Conservation (phyloP, 495 filamentous ascomycete genomes). For the Tuber melanosporum region DNA sequence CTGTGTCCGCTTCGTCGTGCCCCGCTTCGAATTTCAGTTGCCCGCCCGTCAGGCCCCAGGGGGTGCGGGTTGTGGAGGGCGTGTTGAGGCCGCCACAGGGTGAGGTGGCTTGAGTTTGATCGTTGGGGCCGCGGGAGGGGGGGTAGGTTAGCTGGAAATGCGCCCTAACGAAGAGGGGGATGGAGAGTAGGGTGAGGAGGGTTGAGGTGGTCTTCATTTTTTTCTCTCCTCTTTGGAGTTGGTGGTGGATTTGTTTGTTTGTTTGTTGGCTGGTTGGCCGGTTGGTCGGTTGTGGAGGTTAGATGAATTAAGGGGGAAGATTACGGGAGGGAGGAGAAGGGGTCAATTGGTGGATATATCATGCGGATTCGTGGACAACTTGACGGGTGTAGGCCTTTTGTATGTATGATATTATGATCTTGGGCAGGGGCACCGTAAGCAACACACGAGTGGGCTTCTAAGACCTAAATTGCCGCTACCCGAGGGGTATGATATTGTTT, state of each 20-base stretch:
- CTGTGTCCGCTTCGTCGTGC: constrained; percentile 51
- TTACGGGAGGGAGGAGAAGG: background rate
- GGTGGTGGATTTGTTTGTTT: background rate
- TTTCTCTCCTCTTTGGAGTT: background rate
- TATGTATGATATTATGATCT: background rate
- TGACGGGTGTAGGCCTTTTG: background rate
- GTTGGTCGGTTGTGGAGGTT: background rate
- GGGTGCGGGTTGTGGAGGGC: constrained; percentile 49
- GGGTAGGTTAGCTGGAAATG: constrained; percentile 60
- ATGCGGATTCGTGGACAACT: background rate
- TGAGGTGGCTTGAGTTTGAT: constrained; percentile 45
- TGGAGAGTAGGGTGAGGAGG: constrained; percentile 29
- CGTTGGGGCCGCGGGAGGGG: constrained; percentile 51
- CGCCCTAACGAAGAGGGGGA: constrained; percentile 48
- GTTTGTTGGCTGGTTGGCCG: background rate
- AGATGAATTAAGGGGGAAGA: background rate
- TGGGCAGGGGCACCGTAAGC: background rate
- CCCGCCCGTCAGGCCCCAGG: constrained; percentile 48
- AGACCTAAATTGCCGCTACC: background rate
- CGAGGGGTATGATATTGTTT: background rate
- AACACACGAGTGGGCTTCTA: background rate
- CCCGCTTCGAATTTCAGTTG: constrained; percentile 52
- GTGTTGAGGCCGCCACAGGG: constrained; percentile 56
- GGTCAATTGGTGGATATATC: background rate
- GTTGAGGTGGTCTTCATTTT: constrained; percentile 22